Conservation (phyloP, 768 basidiomycete genomes). For the Mycena galericulata region DNA sequence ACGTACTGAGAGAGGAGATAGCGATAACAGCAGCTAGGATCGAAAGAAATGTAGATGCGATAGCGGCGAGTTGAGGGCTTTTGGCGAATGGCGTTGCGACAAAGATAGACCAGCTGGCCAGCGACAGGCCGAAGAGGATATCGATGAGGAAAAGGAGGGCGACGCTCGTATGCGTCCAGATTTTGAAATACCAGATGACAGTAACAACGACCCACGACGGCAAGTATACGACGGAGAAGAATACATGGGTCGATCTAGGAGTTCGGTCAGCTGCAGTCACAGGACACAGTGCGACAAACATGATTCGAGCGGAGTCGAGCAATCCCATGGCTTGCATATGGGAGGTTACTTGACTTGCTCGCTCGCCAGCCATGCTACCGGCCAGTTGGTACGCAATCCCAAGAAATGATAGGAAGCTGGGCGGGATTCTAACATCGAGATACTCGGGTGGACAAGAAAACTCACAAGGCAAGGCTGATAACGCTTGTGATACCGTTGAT, state of each 20-base stretch:
- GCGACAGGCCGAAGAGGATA: conserved; percentile 71
- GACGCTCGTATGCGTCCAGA: conserved; percentile 69
- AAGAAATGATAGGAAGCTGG: conserved; percentile 73
- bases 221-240: conserved; percentile 74
- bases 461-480: background rate
- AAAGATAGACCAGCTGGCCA: conserved; percentile 80
- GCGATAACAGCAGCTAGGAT: conserved; percentile 76
- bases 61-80: conserved; percentile 55
- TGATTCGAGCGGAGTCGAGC: conserved; percentile 72
- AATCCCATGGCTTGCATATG: conserved; percentile 88
- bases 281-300: conserved; percentile 40
- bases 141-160: conserved; percentile 72
- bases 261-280: background rate
- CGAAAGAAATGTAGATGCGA: conserved; percentile 71
- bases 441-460: background rate
- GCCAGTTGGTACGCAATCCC: conserved; percentile 84
- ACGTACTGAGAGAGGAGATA: conserved; percentile 40
- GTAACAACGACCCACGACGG: conserved; percentile 80
- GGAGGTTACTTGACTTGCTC: conserved; percentile 70
- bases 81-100: conserved; percentile 68
- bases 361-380: conserved; percentile 73
- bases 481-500: background rate
- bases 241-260: conserved; percentile 69
- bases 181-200: conserved; percentile 70
- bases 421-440: background rate